Conservation (phyloP, 2,329 filamentous ascomycete genomes). For the Cytospora leucostoma region DNA sequence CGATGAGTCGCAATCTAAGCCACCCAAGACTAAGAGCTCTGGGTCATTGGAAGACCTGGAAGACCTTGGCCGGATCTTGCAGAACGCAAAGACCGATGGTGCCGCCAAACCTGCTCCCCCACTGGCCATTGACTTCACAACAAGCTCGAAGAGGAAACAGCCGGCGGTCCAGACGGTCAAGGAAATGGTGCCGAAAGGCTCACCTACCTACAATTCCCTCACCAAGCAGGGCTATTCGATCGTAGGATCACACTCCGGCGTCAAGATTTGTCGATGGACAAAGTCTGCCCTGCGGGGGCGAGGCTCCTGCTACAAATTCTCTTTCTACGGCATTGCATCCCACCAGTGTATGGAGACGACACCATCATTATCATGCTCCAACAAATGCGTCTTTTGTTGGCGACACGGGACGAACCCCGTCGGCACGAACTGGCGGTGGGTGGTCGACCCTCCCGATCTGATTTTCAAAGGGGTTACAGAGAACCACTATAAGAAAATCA, state of each 20-base stretch:
- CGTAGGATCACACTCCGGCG: slow-evolving; percentile 90
- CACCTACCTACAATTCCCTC: slow-evolving; percentile 83
- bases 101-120: slow-evolving; percentile 44
- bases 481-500: slow-evolving; percentile 95
- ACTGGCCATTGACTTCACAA: slow-evolving; percentile 82
- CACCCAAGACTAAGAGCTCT: slow-evolving; percentile 45
- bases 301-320: slow-evolving; percentile 96
- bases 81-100: slow-evolving; percentile 45
- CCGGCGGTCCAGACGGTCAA: slow-evolving; percentile 57
- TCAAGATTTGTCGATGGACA: slow-evolving; percentile 98
- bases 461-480: slow-evolving; percentile 91
- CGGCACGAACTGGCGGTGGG: slow-evolving; percentile 95
- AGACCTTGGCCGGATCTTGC: slow-evolving; percentile 72
- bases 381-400: slow-evolving; percentile 99
- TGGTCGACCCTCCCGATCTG: slow-evolving; percentile 84
- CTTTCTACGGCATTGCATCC: slow-evolving; percentile 94
- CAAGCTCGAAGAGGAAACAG: slow-evolving; percentile 48
- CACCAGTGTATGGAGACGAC: slow-evolving; percentile 99
- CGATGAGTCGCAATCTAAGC: slow-evolving; percentile 46
- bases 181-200: slow-evolving; percentile 91
- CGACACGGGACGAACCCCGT: slow-evolving; percentile 96
- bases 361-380: slow-evolving; percentile 90
- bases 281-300: slow-evolving; percentile 93
- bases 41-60: slow-evolving; percentile 75
- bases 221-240: slow-evolving; percentile 98